Conservation (phyloP, 1,139 yeast species). For the Geotrichum candidum region DNA sequence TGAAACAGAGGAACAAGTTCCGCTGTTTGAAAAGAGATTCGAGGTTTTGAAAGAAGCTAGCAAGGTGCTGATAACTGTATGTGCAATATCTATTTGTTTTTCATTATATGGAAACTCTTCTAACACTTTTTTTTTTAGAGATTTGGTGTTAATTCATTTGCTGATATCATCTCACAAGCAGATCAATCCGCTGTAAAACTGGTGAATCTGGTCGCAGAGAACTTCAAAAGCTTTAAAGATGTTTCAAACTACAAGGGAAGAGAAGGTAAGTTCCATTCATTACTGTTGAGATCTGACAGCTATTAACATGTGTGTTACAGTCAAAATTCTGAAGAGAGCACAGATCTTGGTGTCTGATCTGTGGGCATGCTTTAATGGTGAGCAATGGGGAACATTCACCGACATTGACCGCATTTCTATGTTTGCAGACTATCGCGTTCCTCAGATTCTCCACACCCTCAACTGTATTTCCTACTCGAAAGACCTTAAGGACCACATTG, state of each 20-base stretch:
- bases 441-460: conserved; percentile 38
- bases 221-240: conserved; percentile 36
- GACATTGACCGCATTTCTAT: conserved; percentile 41
- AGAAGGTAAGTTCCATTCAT: conserved; percentile 10
- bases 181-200: conserved; percentile 33
- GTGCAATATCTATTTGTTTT: conserved; percentile 8
- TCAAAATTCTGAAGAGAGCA: conserved; percentile 37
- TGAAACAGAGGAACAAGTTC: conserved; percentile 32
- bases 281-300: neutral
- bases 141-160: conserved; percentile 23
- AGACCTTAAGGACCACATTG: conserved; percentile 25
- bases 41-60: conserved; percentile 38
- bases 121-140: conserved; percentile 10
- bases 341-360: conserved; percentile 41
- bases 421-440: conserved; percentile 45
- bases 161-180: conserved; percentile 27
- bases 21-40: conserved; percentile 34
- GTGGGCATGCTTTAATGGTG: conserved; percentile 42
- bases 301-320: conserved; percentile 16
- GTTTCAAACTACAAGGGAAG: conserved; percentile 28
- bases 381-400: conserved; percentile 33
- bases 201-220: conserved; percentile 28
- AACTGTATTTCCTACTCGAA: conserved; percentile 37
- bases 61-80: conserved; percentile 22
- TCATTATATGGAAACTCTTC: neutral